Base-by-base conservation (phyloP, 1,284 basidiomycete species). In the Cutaneotrichosporon sp. region DNA sequence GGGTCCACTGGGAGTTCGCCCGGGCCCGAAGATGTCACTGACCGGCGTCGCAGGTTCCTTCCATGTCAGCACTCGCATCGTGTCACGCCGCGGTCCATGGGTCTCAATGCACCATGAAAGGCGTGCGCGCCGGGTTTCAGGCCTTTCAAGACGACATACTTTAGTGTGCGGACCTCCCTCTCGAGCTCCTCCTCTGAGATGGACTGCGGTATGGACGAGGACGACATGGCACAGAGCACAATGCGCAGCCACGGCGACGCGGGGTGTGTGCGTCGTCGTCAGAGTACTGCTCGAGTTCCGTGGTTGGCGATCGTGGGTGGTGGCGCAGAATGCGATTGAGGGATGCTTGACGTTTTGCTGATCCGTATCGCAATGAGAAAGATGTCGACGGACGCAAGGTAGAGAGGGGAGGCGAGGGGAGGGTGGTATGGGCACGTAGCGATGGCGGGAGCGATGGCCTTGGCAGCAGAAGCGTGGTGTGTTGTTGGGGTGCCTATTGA, bases 1-100 rank as follows among this genome's bases (percentile, higher is more conserved):
- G 89, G 89, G 75, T 92, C 90, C 50, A 91, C 80, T 54, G 86
- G 79, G 63, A 89, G 82, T 24, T 85, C 83, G 27, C 87, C 88
- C 52, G 87, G 88, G 16, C 84, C 84, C 27, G 80, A 78, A 47
- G 81, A 79, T 0, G 84, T 82, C 16, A 83, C 82, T 5, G 89
- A 92, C 64, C 88, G 84, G 51, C 90, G 80, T 55, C 81, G 81
- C 61, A 92, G 83, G 75, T 90, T 87, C 61, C 87, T 75, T 47
- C 26, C 17, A 3, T 31, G 29, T 19, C n/a, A n/a, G n/a, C n/a
- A n/a, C n/a, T n/a, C n/a, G n/a, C n/a, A n/a, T n/a, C n/a, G n/a
- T n/a, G n/a, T n/a, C n/a, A n/a, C n/a, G n/a, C n/a, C n/a, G n/a
- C n/a, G n/a, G n/a, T n/a, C n/a, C n/a, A n/a, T n/a, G n/a, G n/a